Base-by-base conservation (phyloP, 208 protist species). In the Acanthamoeba lenticulata region DNA sequence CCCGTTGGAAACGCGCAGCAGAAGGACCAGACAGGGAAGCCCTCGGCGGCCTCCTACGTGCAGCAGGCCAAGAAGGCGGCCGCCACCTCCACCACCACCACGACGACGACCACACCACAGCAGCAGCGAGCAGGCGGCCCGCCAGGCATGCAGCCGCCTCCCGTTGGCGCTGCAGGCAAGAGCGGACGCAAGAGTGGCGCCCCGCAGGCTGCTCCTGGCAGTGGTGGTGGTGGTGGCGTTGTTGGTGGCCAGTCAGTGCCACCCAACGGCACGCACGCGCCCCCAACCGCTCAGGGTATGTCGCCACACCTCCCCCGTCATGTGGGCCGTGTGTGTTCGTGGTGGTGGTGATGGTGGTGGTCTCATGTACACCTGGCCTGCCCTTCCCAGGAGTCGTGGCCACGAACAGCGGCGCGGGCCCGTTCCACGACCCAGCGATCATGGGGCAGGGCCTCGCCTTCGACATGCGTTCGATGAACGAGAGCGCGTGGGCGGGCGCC, bases 361-460 rank as follows among this genome's bases (percentile, higher is more conserved):
- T n/a, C n/a, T n/a, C n/a, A n/a, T n/a, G n/a, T n/a, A n/a, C n/a
- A n/a, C n/a, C n/a, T n/a, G n/a, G n/a, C n/a, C n/a, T n/a, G n/a
- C n/a, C n/a, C n/a, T n/a, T n/a, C n/a, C n/a, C n/a, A n/a, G n/a
- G n/a, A n/a, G n/a, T n/a, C n/a, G n/a, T n/a, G n/a, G n/a, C n/a
- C n/a, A n/a, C n/a, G n/a, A n/a, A n/a, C n/a, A n/a, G n/a, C 24
- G 74, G 74, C 38, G n/a, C 27, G 3, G 77, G 44, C 13, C 32
- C 77, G 29, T 86, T 86, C 47, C 40, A 57, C 38, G 77, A 86
- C 29, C 77, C 77, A 38, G 77, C 77, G 27, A 86, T 86, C 24
- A 86, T 86, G 77, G 77, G 77, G 24, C 77, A 86, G 29, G 77
- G 77, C 77, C 15, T 86, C 38, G 77, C 44, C 17, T 60, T 86